A percentile compares a stretch with the other conserved stretches of the same genome.
Conservation (phyloP, 495 filamentous ascomycete genomes). For the Glonium stellatum region DNA sequence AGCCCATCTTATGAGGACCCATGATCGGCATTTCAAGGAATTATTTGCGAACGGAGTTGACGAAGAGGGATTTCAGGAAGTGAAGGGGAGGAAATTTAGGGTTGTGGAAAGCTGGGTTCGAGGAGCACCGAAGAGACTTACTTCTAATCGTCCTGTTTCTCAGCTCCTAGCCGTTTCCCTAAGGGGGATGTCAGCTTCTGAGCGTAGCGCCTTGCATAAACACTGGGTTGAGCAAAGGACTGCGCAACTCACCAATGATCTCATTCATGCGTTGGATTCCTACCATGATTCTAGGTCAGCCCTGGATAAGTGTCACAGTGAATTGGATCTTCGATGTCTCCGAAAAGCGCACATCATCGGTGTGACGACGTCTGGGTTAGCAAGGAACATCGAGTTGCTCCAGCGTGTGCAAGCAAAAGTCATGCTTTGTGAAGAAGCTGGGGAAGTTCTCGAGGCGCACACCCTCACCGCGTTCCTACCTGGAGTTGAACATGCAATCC, state of each 20-base stretch:
- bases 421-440: constrained; percentile 70
- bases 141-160: constrained; percentile 13
- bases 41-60: constrained; percentile 24
- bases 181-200: constrained; percentile 21
- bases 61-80: constrained; percentile 28
- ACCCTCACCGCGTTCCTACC: constrained; percentile 61
- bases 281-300: constrained; percentile 35
- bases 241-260: constrained; percentile 33
- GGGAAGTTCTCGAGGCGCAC: constrained; percentile 68
- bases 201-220: constrained; percentile 26
- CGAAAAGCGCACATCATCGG: constrained; percentile 58
- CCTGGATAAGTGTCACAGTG: constrained; percentile 38
- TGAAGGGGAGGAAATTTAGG: constrained; percentile 33
- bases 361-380: constrained; percentile 68
- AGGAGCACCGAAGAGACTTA: not conserved
- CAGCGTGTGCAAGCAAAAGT: constrained; percentile 57
- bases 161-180: not conserved
- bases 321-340: constrained; percentile 49
- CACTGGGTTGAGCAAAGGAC: constrained; percentile 44
- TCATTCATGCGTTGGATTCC: constrained; percentile 30
- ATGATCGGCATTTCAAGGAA: constrained; percentile 8
- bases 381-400: constrained; percentile 56
- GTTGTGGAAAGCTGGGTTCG: constrained; percentile 17
- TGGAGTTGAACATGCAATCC: constrained; percentile 62
- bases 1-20: constrained; percentile 7